Percentiles rank a stretch among this genome's conserved stretches.
These are phyloP conservation scores for Xanthoconium separans DNA, from an alignment of 1,284 basidiomycete species.

Conservation along the genomic window DNA sequence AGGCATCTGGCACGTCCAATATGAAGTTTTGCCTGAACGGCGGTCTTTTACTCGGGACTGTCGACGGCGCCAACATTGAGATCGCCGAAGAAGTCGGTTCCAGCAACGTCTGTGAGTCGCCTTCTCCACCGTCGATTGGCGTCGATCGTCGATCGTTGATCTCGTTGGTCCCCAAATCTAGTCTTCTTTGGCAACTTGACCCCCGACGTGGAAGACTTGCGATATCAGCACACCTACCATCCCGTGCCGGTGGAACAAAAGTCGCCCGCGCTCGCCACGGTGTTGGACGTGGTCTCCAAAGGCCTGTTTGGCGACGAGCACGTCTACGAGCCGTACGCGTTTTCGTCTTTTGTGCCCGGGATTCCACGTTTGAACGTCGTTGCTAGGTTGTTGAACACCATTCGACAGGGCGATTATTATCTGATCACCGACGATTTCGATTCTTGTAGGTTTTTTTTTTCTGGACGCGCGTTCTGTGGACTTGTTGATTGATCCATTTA, in stretches of 20 bases:
- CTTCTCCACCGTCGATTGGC: not conserved
- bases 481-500: not conserved
- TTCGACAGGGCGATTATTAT: conserved; percentile 79
- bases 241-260: conserved; percentile 78
- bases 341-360: too few species aligned
- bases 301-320: conserved; percentile 76
- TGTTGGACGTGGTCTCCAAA: conserved; percentile 68
- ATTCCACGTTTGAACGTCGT: too few species aligned
- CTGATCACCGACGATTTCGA: conserved; percentile 89
- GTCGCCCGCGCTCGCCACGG: conserved; percentile 74
- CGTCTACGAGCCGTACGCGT: conserved; percentile 74
- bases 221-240: conserved; percentile 82
- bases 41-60: conserved; percentile 78
- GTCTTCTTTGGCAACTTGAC: conserved; percentile 86
- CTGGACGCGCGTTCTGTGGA: not conserved
- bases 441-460: conserved; percentile 57
- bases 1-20: conserved; percentile 86
- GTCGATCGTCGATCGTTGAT: not conserved
- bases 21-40: conserved; percentile 94
- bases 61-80: conserved; percentile 94
- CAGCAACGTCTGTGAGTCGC: conserved; percentile 62
- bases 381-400: conserved; percentile 64
- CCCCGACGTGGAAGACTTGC: conserved; percentile 77
- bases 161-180: conserved; percentile 21
- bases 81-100: conserved; percentile 88